Evolutionary conservation across 163 green algal genomes (phyloP).

Genomic region (Prototheca wickerhamii): DNA sequence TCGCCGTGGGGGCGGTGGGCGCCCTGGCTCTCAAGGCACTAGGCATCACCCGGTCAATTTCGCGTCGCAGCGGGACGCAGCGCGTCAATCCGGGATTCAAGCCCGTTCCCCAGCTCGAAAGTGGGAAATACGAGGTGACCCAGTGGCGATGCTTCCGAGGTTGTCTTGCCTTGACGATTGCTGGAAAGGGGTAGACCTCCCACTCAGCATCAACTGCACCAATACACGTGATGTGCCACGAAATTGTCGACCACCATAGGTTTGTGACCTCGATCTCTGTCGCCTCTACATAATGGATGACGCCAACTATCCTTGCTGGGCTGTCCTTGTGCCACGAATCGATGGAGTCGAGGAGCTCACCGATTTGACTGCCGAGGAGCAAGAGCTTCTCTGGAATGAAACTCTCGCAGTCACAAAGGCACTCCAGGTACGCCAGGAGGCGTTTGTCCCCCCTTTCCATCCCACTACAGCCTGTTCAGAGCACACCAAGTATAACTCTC

Average conservation of each 20-base stretch:
- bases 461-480: too few species aligned
- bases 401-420: conserved; percentile 4
- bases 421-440: conserved; percentile 7
- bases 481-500: too few species aligned
- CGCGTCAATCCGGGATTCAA: neutral
- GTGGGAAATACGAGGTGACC: neutral
- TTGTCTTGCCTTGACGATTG: too few species aligned
- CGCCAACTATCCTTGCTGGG: conserved; percentile 24
- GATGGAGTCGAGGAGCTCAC: conserved; percentile 15
- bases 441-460: too few species aligned
- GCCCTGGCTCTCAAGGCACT: too few species aligned
- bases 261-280: conserved; percentile 21
- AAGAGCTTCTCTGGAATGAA: conserved; percentile 23
- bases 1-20: too few species aligned
- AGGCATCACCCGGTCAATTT: too few species aligned
- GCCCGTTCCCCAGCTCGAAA: neutral
- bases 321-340: conserved; percentile 11
- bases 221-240: too few species aligned
- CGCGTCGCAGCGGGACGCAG: too few species aligned
- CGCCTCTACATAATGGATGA: conserved; percentile 24
- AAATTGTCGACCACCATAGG: neutral
- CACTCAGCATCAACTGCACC: too few species aligned
- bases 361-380: conserved; percentile 9
- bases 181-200: too few species aligned
- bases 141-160: too few species aligned